A percentile compares a stretch with the other conserved stretches of the same genome.
These are phyloP conservation scores for Coemansia sp. DNA, from an alignment of 192 early-diverging fungal genomes.

Conservation along the genomic window DNA sequence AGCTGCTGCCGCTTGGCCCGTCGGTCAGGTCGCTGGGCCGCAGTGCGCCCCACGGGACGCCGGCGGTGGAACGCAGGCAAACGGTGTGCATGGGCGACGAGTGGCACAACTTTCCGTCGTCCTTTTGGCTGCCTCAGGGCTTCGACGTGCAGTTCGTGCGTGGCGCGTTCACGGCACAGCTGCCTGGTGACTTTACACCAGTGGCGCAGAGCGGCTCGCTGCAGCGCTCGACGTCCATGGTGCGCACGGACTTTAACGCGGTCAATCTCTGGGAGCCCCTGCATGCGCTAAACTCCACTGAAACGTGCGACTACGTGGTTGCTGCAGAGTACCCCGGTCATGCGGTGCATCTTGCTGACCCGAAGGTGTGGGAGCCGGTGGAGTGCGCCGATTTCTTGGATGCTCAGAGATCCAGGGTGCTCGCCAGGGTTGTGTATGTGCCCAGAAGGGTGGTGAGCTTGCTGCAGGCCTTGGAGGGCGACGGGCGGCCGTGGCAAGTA, in stretches of 20 bases:
- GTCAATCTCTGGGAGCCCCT: slow-evolving; percentile 34
- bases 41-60: background rate
- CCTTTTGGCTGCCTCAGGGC: slow-evolving; percentile 82
- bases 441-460: slow-evolving; percentile 2
- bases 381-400: slow-evolving; percentile 36
- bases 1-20: slow-evolving; percentile 27
- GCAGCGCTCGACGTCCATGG: slow-evolving; percentile 13
- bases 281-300: slow-evolving; percentile 14
- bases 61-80: no score
- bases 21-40: slow-evolving; percentile 10
- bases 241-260: slow-evolving; percentile 31
- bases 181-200: slow-evolving; percentile 75
- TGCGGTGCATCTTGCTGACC: background rate
- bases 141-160: slow-evolving; percentile 68
- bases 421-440: slow-evolving; percentile 30
- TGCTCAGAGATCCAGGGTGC: slow-evolving; percentile 4
- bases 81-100: slow-evolving; percentile 86
- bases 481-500: slow-evolving; percentile 10
- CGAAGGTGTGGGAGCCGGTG: background rate
- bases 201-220: slow-evolving; percentile 11
- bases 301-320: slow-evolving; percentile 26
- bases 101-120: slow-evolving; percentile 93
- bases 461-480: background rate
- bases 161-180: slow-evolving; percentile 68
- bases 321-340: slow-evolving; percentile 16